Evolutionary conservation across 108 stramenopile genomes (phyloP), one percentile per base, ranked within the genome.

Genomic region (Cyclotella kingstonii): DNA sequence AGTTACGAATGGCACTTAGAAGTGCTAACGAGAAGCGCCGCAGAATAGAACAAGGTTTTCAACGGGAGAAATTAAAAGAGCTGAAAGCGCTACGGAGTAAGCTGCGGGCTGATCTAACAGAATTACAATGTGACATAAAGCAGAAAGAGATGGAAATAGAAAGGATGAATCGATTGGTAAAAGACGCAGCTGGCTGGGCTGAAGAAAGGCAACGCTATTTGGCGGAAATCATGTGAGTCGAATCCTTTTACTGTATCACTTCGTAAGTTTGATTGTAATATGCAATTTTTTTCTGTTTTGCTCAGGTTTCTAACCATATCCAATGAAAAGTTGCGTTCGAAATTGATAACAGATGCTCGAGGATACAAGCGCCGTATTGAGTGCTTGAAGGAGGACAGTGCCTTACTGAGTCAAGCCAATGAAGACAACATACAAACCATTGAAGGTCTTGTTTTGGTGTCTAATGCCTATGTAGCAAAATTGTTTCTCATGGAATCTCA

Each of bases 211-310:
- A 68, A 33, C 6, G 41, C 4, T 51, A 66, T 6, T 17, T 60
- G 38, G 58, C 59, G 11, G 59, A 74, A 36, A 53, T 74, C 29
- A 60, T 54, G 73, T 68, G 44, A 68, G 67, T 59, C 27, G 19
- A n/a, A 22, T 27, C 10, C 12, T 15, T 41, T 29, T 2, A 12
- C 1, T 25, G 0, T 33, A 2, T 43, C 2, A 39, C 23, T 29
- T 44, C 19, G 17, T 19, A 35, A 60, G 44, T n/a, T n/a, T n/a
- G n/a, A n/a, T n/a, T n/a, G n/a, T n/a, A n/a, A n/a, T n/a, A n/a
- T n/a, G n/a, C n/a, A n/a, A n/a, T n/a, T n/a, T n/a, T n/a, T n/a
- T n/a, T n/a, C n/a, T n/a, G n/a, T 46, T 36, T 40, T 19, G 17
- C 9, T 36, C 39, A 68, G 67, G 56, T 59, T 61, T 15, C 27